Base-by-base conservation (phyloP, 2,329 filamentous ascomycete genomes). In the Talaromyces sp. region DNA sequence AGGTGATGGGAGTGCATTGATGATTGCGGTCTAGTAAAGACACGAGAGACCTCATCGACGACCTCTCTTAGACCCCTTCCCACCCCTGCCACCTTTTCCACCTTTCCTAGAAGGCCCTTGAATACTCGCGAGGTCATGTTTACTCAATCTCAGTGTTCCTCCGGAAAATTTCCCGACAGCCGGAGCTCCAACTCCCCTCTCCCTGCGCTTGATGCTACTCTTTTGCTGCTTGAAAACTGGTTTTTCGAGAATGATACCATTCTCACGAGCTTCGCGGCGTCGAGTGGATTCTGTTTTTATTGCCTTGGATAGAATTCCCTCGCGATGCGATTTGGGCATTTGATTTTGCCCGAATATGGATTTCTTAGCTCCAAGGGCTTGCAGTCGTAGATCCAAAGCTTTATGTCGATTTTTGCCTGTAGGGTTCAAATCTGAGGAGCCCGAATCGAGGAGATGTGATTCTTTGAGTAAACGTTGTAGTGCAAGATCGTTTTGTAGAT, bases 401-500 rank as follows among this genome's bases (percentile, higher is more conserved):
- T 90, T 91, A 68, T 91, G 87, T 35, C 93, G 86, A 69, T 89
- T 89, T 69, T 87, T 88, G 60, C 93, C 93, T 23, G 84, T 80
- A 18, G 83, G 81, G 50, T 83, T 82, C 3, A 83, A 79, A 61
- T 82, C 79, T 28, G 80, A 79, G 31, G 80, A 79, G 14, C 83
- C 80, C 0, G 84, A 80, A 55, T 86, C 84, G 63, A 98, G 86
- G 65, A 98, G 88, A 77, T 96, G 92, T 0, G 93, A 97, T 81
- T 99, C 95, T 68, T 88, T 84, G 63, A 99, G 86, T 44, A 99
- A 86, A 54, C 92, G 88, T 75, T 97, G 93, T 14, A 99, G 86
- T 42, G 91, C 93, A 60, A 96, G 86, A 75, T 98, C 95, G 75
- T 97, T 93, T 74, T 93, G 92, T 18, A 98, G 83, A 65, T 96